Evolutionary conservation across 441 rosid species (phyloP).

Genomic region (Cnidoscolus chayamansa): DNA sequence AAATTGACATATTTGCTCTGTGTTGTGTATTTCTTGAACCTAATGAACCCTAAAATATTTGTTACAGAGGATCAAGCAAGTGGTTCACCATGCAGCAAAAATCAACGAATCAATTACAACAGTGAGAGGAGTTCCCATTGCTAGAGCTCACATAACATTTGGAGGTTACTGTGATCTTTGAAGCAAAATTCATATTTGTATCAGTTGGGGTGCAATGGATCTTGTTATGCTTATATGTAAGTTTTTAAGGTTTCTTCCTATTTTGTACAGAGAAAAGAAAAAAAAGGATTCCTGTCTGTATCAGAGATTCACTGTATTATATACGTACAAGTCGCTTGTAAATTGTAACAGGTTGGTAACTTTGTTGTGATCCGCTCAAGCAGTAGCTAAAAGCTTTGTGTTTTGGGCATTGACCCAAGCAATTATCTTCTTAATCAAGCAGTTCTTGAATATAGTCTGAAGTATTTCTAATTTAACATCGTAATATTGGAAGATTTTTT

Average conservation of each 20-base stretch:
- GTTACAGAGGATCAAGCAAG: constrained; percentile 64
- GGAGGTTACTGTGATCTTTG: constrained; percentile 73
- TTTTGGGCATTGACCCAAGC: too few species aligned
- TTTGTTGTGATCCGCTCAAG: not conserved
- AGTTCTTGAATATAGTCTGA: not conserved
- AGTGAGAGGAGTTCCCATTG: constrained; percentile 58
- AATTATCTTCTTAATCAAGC: not conserved
- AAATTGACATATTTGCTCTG: not conserved
- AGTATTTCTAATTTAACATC: not conserved
- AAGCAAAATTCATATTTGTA: constrained; percentile 15
- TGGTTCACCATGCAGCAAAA: constrained; percentile 57
- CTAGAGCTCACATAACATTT: constrained; percentile 62
- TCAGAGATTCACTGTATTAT: constrained; percentile 4
- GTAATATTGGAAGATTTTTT: not conserved
- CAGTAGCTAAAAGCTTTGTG: not conserved
- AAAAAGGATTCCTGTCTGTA: constrained; percentile 1
- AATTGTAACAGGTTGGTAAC: not conserved
- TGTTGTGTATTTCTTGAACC: not conserved
- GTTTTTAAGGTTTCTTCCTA: constrained; percentile 7
- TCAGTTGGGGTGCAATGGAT: constrained; percentile 1
- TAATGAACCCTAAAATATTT: constrained; percentile 7
- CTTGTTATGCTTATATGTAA: not conserved
- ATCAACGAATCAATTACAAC: constrained; percentile 66
- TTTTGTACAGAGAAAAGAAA: constrained; percentile 8
- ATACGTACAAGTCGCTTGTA: not conserved